Percentiles rank a stretch among this genome's conserved stretches.
phyloP scores from a whole-genome alignment of 345 rosid species.

The Dimocarpus longan region DNA sequence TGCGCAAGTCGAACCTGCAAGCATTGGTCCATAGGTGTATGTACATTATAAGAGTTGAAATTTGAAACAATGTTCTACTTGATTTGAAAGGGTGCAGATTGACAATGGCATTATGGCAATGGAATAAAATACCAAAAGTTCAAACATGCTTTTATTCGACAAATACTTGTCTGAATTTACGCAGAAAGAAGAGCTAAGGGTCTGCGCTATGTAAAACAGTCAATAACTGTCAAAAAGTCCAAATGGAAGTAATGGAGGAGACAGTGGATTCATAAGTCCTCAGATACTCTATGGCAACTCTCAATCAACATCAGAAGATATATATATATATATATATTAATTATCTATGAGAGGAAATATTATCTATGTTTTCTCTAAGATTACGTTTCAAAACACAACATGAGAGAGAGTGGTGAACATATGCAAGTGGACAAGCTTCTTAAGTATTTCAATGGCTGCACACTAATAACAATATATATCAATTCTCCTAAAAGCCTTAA shows the following conservation, averaged over 20 bases:
- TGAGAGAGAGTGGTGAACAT: not conserved
- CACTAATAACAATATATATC: not conserved
- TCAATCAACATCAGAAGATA: not conserved
- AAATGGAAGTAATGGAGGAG: not conserved
- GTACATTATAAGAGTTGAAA: not conserved
- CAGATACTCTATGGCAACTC: not conserved
- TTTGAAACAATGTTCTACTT: not conserved
- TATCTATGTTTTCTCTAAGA: not conserved
- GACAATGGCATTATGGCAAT: not conserved
- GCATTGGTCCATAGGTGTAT: not conserved
- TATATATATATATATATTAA: no score
- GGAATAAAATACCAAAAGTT: no score
- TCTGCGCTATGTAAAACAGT: not conserved
- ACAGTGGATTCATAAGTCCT: not conserved
- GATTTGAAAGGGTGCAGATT: not conserved
- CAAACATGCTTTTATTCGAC: not conserved
- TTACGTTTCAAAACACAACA: not conserved
- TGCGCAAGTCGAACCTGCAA: slow-evolving; percentile 92
- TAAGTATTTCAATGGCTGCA: not conserved
- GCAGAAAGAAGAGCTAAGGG: no score
- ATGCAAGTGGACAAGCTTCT: not conserved
- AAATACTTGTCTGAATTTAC: not conserved
- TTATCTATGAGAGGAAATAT: not conserved
- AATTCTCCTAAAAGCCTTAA: not conserved
- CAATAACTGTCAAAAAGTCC: not conserved